Base-by-base conservation (phyloP, 805 yeast species). In the Saccharomyces kudriavzevii region DNA sequence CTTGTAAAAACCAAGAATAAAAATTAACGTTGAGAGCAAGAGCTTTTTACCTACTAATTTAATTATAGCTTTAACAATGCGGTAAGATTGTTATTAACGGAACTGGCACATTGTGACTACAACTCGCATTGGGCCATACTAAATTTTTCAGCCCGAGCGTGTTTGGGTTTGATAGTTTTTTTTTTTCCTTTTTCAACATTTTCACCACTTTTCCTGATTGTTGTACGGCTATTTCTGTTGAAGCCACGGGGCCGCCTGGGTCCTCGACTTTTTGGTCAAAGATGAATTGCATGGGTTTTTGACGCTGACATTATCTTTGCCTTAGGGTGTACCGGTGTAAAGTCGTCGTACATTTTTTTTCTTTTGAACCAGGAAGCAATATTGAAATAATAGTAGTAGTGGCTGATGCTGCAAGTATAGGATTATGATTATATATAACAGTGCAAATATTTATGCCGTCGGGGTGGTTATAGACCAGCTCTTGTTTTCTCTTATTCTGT, bases 381-480 rank as follows among this genome's bases (percentile, higher is more conserved):
- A 17, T 35, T 31, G 24, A 35, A 3, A 17, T 31, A 6, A 6
- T 35, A 30, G 4, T 30, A 6, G 4, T 17, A 8, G 3, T 35
- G n/a, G n/a, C n/a, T 17, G 22, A 4, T 17, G 9, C 10, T 35
- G 43, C 43, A 35, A 35, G 43, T 17, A 17, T 17, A 17, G 17
- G 11, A 6, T n/a, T 35, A 35, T 9, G 10, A 17, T 17, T 17
- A 17, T 8, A 35, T 35, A 17, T n/a, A 35, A 9, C 10, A n/a
- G 6, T 35, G 17, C 13, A 17, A 17, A 17, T 8, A 17, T 20
- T 35, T 35, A 35, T 17, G 24, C 24, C 43, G 43, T 6, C 10
- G 24, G 24, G 22, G 13, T 57, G 27, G 50, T 57, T 14, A 60
- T 60, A 9, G 65, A 55, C 71, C 70, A 67, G 48, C 66, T 64